Evolutionary conservation across 176 grass and related monocot genomes (phyloP).

Genomic region (Aegilops speltoides): DNA sequence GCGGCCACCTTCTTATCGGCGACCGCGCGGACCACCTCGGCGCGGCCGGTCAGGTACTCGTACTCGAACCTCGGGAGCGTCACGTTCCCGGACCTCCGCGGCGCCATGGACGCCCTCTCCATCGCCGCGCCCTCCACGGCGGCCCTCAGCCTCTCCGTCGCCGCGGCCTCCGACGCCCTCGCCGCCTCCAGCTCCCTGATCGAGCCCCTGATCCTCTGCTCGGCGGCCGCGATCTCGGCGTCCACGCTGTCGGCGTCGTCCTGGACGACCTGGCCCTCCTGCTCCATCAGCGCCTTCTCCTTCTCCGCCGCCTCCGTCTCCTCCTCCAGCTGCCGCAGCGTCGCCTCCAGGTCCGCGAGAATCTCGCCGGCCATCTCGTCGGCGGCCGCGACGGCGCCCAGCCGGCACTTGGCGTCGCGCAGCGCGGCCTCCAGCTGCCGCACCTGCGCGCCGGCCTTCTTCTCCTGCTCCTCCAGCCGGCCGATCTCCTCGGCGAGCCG

Average conservation of each 20-base stretch:
- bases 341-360: conserved; percentile 46
- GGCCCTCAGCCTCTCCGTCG: conserved; percentile 51
- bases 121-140: conserved; percentile 9
- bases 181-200: conserved; percentile 57
- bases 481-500: conserved; percentile 41
- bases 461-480: conserved; percentile 47
- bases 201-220: conserved; percentile 33
- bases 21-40: conserved; percentile 28
- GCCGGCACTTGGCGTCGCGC: conserved; percentile 34
- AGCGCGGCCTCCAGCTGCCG: conserved; percentile 66
- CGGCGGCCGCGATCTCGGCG: conserved; percentile 20
- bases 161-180: conserved; percentile 47
- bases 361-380: conserved; percentile 49
- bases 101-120: not conserved
- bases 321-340: conserved; percentile 49
- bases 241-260: conserved; percentile 29
- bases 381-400: conserved; percentile 40
- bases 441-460: conserved; percentile 47
- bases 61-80: conserved; percentile 69
- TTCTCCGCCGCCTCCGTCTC: conserved; percentile 48
- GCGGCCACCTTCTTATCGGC: conserved; percentile 74
- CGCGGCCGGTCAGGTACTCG: conserved; percentile 58
- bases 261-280: conserved; percentile 27
- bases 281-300: conserved; percentile 35
- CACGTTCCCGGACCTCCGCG: conserved; percentile 29